Base-by-base conservation (phyloP, 305 asterid species). In the Fraxinus platypoda region DNA sequence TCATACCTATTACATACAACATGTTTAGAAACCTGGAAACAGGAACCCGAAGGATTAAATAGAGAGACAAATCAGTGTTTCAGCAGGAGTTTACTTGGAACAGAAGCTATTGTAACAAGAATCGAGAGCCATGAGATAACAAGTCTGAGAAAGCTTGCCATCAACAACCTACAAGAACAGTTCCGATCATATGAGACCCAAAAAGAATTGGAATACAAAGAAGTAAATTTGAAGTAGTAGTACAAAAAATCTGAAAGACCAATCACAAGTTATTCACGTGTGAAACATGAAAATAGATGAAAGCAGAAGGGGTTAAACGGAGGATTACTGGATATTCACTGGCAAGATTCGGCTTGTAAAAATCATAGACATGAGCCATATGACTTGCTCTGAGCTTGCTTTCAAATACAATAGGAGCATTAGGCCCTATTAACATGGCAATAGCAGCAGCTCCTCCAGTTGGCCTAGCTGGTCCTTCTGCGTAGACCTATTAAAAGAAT, bases 111-210 rank as follows among this genome's bases (percentile, higher is more conserved):
- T 89, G 94, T 95, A 95, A 90, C 98, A 95, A 72, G 95, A 86
- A 91, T 97, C 99, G 31, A 97, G 94, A n/a, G 98, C 98, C 98
- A 94, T 92, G 87, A 97, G 97, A 90, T 93, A 97, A 85, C 99
- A 97, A 72, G 98, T 97, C 83, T 97, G 99, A 78, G 99, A 94
- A 86, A 97, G 98, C 89, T 97, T 97, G 78, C 99, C 99, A 85
- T 96, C 99, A 77, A 97, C 99, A 84, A 97, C 98, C 99, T 94
- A 81, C 80, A 85, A 76, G 62, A 17, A 87, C 23, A 84, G 52
- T 28, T 11, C 81, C 83, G 75, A 77, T 79, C 4, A 25, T 33
- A 84, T 80, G 78, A 84, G 79, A 75, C 54, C 30, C 49, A 34
- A 66, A 81, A 13, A 43, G 4, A 62, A 64, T 8, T 3, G 33